phyloP scores from a whole-genome alignment of 2,329 filamentous ascomycete genomes.

The Neoarthrinium moseri region DNA sequence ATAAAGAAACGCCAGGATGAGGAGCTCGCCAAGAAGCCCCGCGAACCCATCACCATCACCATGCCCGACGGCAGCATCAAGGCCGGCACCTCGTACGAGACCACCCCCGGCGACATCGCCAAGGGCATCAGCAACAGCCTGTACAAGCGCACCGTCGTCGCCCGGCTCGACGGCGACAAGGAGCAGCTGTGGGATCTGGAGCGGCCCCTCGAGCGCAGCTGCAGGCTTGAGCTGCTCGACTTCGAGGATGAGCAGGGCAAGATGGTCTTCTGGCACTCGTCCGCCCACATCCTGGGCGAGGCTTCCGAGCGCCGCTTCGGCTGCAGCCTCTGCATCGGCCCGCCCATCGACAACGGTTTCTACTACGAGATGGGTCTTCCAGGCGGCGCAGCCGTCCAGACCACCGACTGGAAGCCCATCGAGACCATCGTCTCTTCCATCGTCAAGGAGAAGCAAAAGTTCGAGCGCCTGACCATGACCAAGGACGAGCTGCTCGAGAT shows the following conservation, averaged over 20 bases:
- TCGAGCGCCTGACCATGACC: conserved; percentile 83
- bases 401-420: conserved; percentile 79
- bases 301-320: conserved; percentile 83
- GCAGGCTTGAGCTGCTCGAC: conserved; percentile 78
- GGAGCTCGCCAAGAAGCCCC: conserved; percentile 68
- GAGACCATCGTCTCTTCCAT: conserved; percentile 79
- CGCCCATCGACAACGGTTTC: conserved; percentile 87
- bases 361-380: conserved; percentile 95
- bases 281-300: conserved; percentile 93
- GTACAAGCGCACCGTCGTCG: conserved; percentile 83
- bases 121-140: conserved; percentile 81
- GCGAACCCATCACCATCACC: conserved; percentile 71
- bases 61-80: conserved; percentile 70
- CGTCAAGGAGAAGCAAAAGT: conserved; percentile 95
- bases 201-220: conserved; percentile 83
- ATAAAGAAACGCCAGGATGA: conserved; percentile 82
- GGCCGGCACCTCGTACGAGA: conserved; percentile 84
- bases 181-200: conserved; percentile 87
- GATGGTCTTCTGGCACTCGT: conserved; percentile 97
- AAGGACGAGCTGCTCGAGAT: conserved; percentile 93
- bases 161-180: conserved; percentile 72
- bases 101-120: conserved; percentile 77
- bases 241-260: conserved; percentile 76
- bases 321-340: conserved; percentile 90
- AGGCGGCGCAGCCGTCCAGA: conserved; percentile 67